phyloP scores from a whole-genome alignment of 1,284 basidiomycete genomes.

The Phylloboletellus chloephorus region DNA sequence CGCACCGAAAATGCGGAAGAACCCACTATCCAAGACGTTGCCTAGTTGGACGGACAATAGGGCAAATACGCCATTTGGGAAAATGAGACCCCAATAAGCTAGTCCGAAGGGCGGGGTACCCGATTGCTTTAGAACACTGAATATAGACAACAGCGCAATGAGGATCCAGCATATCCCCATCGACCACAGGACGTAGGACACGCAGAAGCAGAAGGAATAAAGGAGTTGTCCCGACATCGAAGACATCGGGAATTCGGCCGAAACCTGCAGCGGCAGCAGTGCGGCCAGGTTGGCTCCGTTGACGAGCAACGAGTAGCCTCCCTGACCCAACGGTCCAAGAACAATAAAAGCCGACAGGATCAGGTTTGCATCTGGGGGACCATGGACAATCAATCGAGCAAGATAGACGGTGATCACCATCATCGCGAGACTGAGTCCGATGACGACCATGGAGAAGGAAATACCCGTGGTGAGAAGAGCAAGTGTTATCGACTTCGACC shows the following conservation, averaged over 20 bases:
- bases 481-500: constrained; percentile 34
- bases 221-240: constrained; percentile 35
- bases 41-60: constrained; percentile 43
- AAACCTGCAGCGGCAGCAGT: constrained; percentile 37
- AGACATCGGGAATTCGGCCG: constrained; percentile 30
- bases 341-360: constrained; percentile 50
- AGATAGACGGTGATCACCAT: constrained; percentile 45
- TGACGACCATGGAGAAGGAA: constrained; percentile 47
- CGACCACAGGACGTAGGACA: constrained; percentile 41
- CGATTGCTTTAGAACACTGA: constrained; percentile 25
- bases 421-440: constrained; percentile 46
- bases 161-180: constrained; percentile 44
- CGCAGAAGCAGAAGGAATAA: constrained; percentile 37
- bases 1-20: constrained; percentile 40
- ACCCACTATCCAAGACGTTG: constrained; percentile 40
- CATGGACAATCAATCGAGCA: constrained; percentile 37
- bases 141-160: constrained; percentile 35
- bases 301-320: constrained; percentile 51
- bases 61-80: constrained; percentile 47
- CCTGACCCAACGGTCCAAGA: constrained; percentile 38
- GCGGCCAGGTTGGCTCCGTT: constrained; percentile 42
- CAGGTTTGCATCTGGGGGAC: constrained; percentile 37
- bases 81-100: constrained; percentile 47
- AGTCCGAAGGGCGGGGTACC: constrained; percentile 36
- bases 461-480: constrained; percentile 49